Evolutionary conservation across 2,329 filamentous ascomycete species (phyloP), one percentile per base, ranked within the genome.

Genomic region (Acrocalymma vagum): DNA sequence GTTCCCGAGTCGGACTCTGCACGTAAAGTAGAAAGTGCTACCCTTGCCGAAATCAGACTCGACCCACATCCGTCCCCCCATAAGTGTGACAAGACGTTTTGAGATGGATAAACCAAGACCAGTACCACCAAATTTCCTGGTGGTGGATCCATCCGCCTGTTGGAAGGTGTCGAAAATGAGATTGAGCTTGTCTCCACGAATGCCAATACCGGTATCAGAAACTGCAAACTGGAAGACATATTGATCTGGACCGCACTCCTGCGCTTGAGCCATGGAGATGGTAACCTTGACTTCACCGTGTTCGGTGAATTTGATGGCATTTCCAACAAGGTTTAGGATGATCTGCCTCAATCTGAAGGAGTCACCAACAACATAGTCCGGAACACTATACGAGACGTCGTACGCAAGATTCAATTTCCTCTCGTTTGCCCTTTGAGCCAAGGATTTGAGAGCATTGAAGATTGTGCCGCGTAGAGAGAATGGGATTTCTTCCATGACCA

Each of bases 91-190:
- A 20, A 97, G 81, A 55, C 92, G 84, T 75, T 95, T 95, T 18
- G 93, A 97, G 63, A 97, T 97, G 11, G 93, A 96, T 17, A 97
- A 75, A 55, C 93, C 93, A 8, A 97, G 82, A 56, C 93, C 93
- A 6, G 94, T 97, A 58, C 93, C 93, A 60, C 93, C 93, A 68
- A 97, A 97, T 67, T 95, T 94, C 58, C 92, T 84, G 2, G 93
- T 97, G 70, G 95, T 97, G 22, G 92, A 96, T 24, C 93, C 93
- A 67, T 97, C 94, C 14, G 94, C 94, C 75, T 97, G 94, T 71
- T 96, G 93, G 84, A 97, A 97, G 1, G 93, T 97, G 73, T 97
- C 94, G 72, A 99, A 97, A 65, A 99, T 97, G 53, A 97, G 79
- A 65, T 96, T 91, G 37, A 97, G 82, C 75, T 97, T 97, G 73